Evolutionary conservation across 2,329 filamentous ascomycete genomes (phyloP).

Genomic region (Thielaviopsis ethacetica): DNA sequence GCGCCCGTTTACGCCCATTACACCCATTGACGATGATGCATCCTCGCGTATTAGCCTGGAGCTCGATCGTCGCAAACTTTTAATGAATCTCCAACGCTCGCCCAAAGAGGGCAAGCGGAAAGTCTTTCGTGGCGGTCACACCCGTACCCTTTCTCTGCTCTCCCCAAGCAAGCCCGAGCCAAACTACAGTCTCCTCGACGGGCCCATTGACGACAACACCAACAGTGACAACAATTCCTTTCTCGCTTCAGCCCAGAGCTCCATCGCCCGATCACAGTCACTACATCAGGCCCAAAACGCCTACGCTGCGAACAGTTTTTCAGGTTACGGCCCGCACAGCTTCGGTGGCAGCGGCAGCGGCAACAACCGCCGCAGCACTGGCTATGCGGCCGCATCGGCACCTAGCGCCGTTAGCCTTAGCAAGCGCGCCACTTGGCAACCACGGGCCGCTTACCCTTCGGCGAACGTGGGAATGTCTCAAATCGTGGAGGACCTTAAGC

Average conservation of each 20-base stretch:
- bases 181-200: conserved; percentile 28
- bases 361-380: conserved; percentile 1
- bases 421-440: conserved; percentile 46
- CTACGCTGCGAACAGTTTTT: conserved; percentile 5
- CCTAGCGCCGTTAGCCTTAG: conserved; percentile 22
- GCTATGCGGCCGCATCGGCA: conserved; percentile 12
- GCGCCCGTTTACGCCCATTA: conserved; percentile 14
- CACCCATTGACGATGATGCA: conserved; percentile 22
- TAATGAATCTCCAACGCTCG: conserved; percentile 35
- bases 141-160: conserved; percentile 58
- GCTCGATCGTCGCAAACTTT: conserved; percentile 54
- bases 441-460: conserved; percentile 26
- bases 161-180: conserved; percentile 43
- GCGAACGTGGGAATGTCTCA: conserved; percentile 41
- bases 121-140: conserved; percentile 51
- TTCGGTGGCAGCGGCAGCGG: background rate
- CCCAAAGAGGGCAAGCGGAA: conserved; percentile 33
- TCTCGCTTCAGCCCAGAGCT: conserved; percentile 18
- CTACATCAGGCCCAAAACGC: conserved; percentile 9
- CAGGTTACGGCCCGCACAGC: conserved; percentile 6
- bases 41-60: conserved; percentile 35
- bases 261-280: conserved; percentile 11
- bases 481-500: conserved; percentile 75
- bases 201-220: conserved; percentile 26
- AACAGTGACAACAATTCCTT: conserved; percentile 25